A percentile compares a stretch with the other conserved stretches of the same genome.
phyloP scores from a whole-genome alignment of 768 basidiomycete species.

The Agaricus sinodeliciosus region DNA sequence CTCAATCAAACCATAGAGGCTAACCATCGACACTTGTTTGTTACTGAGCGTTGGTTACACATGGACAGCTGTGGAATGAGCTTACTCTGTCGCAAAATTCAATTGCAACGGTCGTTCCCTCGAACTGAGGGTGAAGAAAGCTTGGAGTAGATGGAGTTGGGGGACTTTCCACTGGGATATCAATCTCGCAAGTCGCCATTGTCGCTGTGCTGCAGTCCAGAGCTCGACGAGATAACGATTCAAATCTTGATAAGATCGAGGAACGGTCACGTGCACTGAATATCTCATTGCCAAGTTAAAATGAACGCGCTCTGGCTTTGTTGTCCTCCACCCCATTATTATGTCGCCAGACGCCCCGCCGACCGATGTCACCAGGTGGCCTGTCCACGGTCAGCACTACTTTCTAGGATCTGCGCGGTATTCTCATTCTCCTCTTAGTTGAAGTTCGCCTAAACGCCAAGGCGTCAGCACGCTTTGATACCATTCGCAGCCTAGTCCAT shows the following conservation, averaged over 20 bases:
- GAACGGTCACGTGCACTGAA: slow-evolving; percentile 24
- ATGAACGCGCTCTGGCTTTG: slow-evolving; percentile 47
- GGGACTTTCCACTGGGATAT: neutral
- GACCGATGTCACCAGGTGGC: slow-evolving; percentile 36
- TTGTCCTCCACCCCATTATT: slow-evolving; percentile 1
- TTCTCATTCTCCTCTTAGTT: slow-evolving; percentile 37
- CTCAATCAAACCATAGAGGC: slow-evolving; percentile 13
- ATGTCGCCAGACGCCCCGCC: neutral
- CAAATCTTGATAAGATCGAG: neutral
- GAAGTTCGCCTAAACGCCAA: slow-evolving; percentile 73
- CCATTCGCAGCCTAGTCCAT: slow-evolving; percentile 58
- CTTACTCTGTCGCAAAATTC: slow-evolving; percentile 91
- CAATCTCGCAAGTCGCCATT: slow-evolving; percentile 8
- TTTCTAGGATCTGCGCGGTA: no score
- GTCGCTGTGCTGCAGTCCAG: neutral
- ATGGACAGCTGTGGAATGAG: slow-evolving; percentile 9
- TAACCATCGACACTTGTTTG: slow-evolving; percentile 72
- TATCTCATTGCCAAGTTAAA: slow-evolving; percentile 12
- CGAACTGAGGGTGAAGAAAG: slow-evolving; percentile 48
- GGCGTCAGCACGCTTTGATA: slow-evolving; percentile 70
- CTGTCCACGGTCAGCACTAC: slow-evolving; percentile 50
- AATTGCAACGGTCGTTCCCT: slow-evolving; percentile 56
- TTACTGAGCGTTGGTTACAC: neutral
- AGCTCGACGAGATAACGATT: neutral
- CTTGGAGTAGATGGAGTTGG: neutral